Evolutionary conservation across 306 rosid genomes (phyloP).

Genomic region (Myrica gale): DNA sequence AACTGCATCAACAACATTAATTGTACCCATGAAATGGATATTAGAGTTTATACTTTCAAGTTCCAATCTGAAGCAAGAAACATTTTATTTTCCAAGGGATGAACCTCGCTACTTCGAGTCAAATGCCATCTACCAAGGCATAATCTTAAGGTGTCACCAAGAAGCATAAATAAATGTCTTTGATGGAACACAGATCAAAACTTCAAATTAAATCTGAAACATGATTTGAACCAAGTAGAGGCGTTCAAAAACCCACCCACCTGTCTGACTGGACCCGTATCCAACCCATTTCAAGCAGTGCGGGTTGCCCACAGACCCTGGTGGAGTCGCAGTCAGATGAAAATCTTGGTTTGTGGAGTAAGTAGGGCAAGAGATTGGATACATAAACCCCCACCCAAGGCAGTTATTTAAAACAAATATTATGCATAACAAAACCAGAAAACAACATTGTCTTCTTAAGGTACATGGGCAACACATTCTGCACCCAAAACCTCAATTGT

Average conservation of each 20-base stretch:
- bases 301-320: no score
- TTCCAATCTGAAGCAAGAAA: conserved; percentile 22
- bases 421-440: no score
- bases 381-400: no score
- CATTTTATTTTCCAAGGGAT: conserved; percentile 5
- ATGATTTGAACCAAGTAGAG: neutral
- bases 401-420: no score
- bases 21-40: neutral
- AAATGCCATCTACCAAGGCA: conserved; percentile 2
- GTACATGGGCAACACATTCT: no score
- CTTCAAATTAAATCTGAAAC: conserved; percentile 5
- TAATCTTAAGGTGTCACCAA: neutral
- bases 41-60: neutral
- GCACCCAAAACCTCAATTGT: no score
- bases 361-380: no score
- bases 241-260: neutral
- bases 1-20: conserved; percentile 3
- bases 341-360: no score
- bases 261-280: no score
- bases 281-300: no score
- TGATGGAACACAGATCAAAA: neutral
- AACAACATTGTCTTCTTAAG: no score
- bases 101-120: conserved; percentile 6
- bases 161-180: conserved; percentile 9
- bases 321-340: no score